Base-by-base conservation (phyloP, 345 rosid genomes). In the Corchorus olitorius region DNA sequence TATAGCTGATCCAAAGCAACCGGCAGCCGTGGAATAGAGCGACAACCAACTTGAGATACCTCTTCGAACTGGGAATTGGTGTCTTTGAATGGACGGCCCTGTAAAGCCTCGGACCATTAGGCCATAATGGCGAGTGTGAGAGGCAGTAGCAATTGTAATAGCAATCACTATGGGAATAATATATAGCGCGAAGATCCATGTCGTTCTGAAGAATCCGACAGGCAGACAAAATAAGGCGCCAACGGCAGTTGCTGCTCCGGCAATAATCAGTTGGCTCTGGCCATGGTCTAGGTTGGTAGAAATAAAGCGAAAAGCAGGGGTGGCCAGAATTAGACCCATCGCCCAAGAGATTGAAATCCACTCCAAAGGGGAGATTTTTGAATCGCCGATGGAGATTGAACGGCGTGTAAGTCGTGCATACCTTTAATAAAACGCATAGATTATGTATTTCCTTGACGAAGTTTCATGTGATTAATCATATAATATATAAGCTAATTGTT, bases 271-370 rank as follows among this genome's bases (percentile, higher is more conserved):
- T 41, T 82, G 89, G 75, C 56, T 77, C 22, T 5, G 55, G 58
- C 86, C 86, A 48, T 76, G 65, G 80, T 90, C 92, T 6, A 90
- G 82, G 72, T 73, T 79, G 74, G 33, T 56, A 34, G 90, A 86
- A 46, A 85, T 13, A 27, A 77, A 74, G 55, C 67, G 81, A 11
- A 86, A 63, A 1, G 73, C 37, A 2, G 88, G 88, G 62, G 77
- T 81, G 2, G 82, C 85, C 45, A 90, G 46, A 61, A 84, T 19
- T 58, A 88, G 70, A 65, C 92, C 92, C 15, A 83, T 48, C 35
- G 73, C 81, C 94, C 94, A 90, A 0, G 94, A 90, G 46, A 86
- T 77, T 55, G 92, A 82, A 12, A 86, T 84, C 90, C 92, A 90
- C 60, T 84, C 87, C 15, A 88, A 74, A 6, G 92, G 79, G 8